Base-by-base conservation (phyloP, 805 yeast species). In the Candida dendrica region DNA sequence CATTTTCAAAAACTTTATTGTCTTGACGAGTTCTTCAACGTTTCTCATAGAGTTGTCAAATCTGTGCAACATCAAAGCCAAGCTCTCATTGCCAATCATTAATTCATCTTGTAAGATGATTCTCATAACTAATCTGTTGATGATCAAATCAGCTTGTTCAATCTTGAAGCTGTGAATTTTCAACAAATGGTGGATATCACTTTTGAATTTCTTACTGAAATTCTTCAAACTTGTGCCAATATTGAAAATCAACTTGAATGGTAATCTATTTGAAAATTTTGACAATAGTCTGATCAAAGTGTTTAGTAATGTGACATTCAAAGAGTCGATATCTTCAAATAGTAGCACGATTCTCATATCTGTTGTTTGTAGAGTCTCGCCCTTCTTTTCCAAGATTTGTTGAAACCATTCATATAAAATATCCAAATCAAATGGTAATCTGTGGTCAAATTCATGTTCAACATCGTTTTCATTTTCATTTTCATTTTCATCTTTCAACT, bases 311-410 rank as follows among this genome's bases (percentile, higher is more conserved):
- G 42, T 9, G 3, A 49, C 30, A 32, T 50, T 50, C 38, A 55
- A 52, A 1, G 59, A 54, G 29, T 56, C 60, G 16, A 50, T 39
- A 37, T 56, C 61, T 34, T 56, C 58, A 26, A 56, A 45, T 1
- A 55, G 41, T 9, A 56, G 19, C 3, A 54, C 42, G 6, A 56
- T 37, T 26, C 56, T 45, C 2, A 49, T 34, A 31, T 47, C 47
- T 2, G 52, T 38, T 1, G 20, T 26, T 2, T 26, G 7, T 6
- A 50, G 19, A 10, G 22, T 29, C 17, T 42, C 42, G 1, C 19
- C 35, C 2, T 33, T 42, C 6, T 39, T 39, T 13, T 36, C 29
- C 38, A 42, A 42, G 7, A 40, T 36, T 4, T 37, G 35, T 6
- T 40, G 22, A 37, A 55, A 51, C 59, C 59, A 56, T n/a, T 55